Evolutionary conservation across 331 rosid species (phyloP), one percentile per base, ranked within the genome.

Genomic region (Rosa hybrid): DNA sequence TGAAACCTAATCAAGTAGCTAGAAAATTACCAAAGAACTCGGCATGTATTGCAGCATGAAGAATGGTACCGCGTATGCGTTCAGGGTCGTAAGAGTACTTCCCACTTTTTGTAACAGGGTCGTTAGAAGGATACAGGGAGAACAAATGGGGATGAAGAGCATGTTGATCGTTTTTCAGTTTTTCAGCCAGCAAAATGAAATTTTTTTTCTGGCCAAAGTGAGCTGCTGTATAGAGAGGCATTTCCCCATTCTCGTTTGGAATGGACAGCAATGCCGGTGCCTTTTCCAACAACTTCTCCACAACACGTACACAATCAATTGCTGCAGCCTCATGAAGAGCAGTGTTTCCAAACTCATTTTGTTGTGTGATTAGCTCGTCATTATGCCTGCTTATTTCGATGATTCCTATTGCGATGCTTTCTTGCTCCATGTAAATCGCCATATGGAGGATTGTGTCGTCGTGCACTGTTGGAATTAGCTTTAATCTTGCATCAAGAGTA

Each of bases 291-390:
- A 68, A 13, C 14, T 78, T 46, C 75, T 14, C 5, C 34, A 72
- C 75, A 18, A 78, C 8, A 20, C 69, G 21, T 78, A 10, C 12
- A 59, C 3, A n/a, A 30, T 44, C 49, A 39, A 57, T 16, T 56
- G 75, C 76, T 27, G 76, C 75, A 12, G 76, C 76, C 45, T 78
- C 81, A 7, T 69, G 76, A 45, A 78, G 81, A 53, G 69, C 75
- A 11, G 81, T 78, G 75, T 78, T 64, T 12, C 38, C 81, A 2
- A 21, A 49, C 7, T 23, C 46, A 11, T 78, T 78, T 38, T 0
- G 1, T 9, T 17, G 0, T 0, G 3, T 39, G 3, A 68, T 44
- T 57, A 69, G 56, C 8, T 1, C 17, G 6, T 30, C 34, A 30
- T 30, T 30, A 30, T 30, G 3, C 34, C 34, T 34, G 34, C 34